Evolutionary conservation across 805 yeast species (phyloP).

Genomic region (Babjeviella inositovora): DNA sequence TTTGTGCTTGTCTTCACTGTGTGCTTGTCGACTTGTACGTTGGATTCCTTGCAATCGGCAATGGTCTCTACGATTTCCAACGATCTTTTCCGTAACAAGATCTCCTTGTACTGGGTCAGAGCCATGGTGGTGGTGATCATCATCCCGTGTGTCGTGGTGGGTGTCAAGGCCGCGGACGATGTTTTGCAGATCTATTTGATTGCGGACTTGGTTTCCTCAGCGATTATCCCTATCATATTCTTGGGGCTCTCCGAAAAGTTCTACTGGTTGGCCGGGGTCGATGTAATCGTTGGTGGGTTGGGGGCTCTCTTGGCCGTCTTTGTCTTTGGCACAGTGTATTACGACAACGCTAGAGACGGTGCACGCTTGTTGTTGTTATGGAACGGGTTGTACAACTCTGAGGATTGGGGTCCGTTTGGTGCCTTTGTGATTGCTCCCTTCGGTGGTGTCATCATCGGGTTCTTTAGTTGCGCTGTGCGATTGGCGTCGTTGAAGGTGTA

Average conservation of each 20-base stretch:
- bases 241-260: conserved; percentile 57
- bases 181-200: conserved; percentile 78
- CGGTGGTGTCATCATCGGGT: conserved; percentile 53
- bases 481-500: conserved; percentile 12
- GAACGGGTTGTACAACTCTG: conserved; percentile 62
- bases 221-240: conserved; percentile 72
- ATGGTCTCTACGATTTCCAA: conserved; percentile 80
- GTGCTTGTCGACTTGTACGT: conserved; percentile 70
- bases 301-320: conserved; percentile 74
- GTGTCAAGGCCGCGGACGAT: conserved; percentile 65
- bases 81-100: conserved; percentile 74
- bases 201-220: conserved; percentile 79
- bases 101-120: conserved; percentile 52
- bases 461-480: conserved; percentile 33
- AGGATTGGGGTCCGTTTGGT: conserved; percentile 91
- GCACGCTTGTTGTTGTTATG: conserved; percentile 58
- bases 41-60: conserved; percentile 82
- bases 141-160: conserved; percentile 81
- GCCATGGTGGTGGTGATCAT: conserved; percentile 56
- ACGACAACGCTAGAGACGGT: conserved; percentile 57
- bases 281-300: conserved; percentile 68
- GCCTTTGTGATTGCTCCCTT: conserved; percentile 86
- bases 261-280: conserved; percentile 64
- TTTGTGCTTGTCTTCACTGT: conserved; percentile 64
- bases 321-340: conserved; percentile 73